Conservation (phyloP, 2,329 filamentous ascomycete genomes). For the Dothiorella sarmentorum region DNA sequence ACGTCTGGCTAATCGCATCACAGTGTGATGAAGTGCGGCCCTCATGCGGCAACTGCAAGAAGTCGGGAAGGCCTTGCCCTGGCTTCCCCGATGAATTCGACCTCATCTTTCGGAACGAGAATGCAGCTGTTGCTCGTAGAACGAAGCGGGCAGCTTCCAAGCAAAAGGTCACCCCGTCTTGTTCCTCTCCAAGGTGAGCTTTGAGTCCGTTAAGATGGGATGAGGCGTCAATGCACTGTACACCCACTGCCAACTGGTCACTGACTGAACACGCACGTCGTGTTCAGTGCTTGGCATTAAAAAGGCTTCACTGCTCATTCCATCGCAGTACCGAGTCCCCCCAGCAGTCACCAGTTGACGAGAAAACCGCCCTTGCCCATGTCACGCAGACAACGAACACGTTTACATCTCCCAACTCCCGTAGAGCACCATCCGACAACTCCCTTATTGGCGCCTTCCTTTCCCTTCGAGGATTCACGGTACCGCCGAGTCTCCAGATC, state of each 20-base stretch:
- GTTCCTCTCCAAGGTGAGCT: neutral
- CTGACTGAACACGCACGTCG: too few species aligned
- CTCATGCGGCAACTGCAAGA: conserved; percentile 62
- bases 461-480: neutral
- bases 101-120: conserved; percentile 69
- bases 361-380: neutral
- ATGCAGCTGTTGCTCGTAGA: conserved; percentile 62
- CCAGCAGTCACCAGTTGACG: neutral
- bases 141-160: conserved; percentile 39
- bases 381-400: neutral
- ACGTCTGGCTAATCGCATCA: conserved; percentile 20
- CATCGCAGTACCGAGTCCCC: neutral
- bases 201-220: too few species aligned
- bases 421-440: neutral
- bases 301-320: too few species aligned
- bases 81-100: conserved; percentile 71
- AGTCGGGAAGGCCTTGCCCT: conserved; percentile 61
- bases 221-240: too few species aligned
- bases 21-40: conserved; percentile 68
- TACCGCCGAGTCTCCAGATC: conserved; percentile 23
- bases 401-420: neutral
- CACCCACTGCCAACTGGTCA: too few species aligned
- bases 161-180: neutral
- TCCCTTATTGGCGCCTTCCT: neutral
- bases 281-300: neutral